Base-by-base conservation (phyloP, 352 stramenopile species). In the Chrysophaeum taylorii region DNA sequence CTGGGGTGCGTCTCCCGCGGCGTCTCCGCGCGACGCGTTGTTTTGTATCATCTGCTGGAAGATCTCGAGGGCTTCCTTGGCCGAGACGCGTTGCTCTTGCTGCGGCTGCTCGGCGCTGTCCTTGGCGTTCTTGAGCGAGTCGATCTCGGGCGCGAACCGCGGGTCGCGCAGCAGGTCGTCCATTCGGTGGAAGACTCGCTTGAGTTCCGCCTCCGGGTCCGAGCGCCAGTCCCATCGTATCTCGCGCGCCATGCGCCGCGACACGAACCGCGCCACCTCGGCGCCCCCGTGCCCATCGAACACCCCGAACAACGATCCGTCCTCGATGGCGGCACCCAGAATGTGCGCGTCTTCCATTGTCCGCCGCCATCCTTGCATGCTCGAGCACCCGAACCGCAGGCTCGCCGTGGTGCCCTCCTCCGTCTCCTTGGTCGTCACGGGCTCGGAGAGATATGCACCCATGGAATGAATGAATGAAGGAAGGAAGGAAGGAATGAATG, bases 261-360 rank as follows among this genome's bases (percentile, higher is more conserved):
- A 69, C 2, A 21, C 25, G 42, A 69, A 77, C 54, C 45, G 66
- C 35, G 41, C 62, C 23, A 42, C 69, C 36, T 77, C 57, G 37
- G 76, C 73, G 52, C 85, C 85, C 23, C 85, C 85, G 73, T 91
- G 85, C 52, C 85, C 84, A 75, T 91, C 85, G 75, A 88, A 89
- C 14, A 91, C 82, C 15, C 76, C 81, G 73, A 89, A 89, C n/a
- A 90, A 75, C 63, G 77, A 74, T 35, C 50, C 66, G 37, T 76
- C 66, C 53, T n/a, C 33, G n/a, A 57, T 48, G 18, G 61, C 62
- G 36, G 48, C 64, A 18, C 41, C 64, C 53, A 72, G 38, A 1
- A 87, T 72, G 68, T 89, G 84, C 21, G 84, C 77, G 71, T 89
- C 84, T 74, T 87, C 83, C 83, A 89, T 89, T 66, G 86, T 75